Evolutionary conservation across 2,329 filamentous ascomycete species (phyloP).

Genomic region (Meredithiella fracta): DNA sequence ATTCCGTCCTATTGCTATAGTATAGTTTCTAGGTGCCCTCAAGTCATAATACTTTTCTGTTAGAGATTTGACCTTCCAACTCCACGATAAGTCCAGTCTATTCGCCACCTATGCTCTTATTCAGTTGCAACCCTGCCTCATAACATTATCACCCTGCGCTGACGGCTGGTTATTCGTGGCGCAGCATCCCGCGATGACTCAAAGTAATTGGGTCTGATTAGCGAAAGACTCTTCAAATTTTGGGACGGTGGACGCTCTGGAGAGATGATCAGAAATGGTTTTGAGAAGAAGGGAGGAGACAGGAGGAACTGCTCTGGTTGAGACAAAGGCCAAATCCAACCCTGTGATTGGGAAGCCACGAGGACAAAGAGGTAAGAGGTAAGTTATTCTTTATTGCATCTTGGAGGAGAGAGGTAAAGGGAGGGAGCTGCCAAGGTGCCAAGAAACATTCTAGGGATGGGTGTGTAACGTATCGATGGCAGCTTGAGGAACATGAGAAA

Average conservation of each 20-base stretch:
- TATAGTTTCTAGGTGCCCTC: too few species aligned
- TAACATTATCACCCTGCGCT: background rate
- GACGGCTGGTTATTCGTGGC: background rate
- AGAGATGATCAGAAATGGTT: background rate
- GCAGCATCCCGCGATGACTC: background rate
- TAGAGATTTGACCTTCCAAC: too few species aligned
- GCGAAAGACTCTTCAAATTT: slow-evolving; percentile 10
- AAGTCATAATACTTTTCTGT: too few species aligned
- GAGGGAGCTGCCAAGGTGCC: background rate
- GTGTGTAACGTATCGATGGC: background rate
- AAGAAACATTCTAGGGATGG: background rate
- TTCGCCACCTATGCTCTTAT: background rate
- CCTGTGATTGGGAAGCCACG: background rate
- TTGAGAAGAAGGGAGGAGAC: background rate
- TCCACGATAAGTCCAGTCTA: too few species aligned
- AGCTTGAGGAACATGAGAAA: background rate
- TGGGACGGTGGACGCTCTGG: background rate
- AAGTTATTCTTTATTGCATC: background rate
- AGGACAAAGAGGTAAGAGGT: too few species aligned
- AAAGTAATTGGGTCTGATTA: slow-evolving; percentile 4
- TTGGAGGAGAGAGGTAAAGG: background rate
- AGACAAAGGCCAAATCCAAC: too few species aligned
- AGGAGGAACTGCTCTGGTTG: background rate
- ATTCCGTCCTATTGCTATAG: too few species aligned
- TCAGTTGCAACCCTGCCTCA: background rate